phyloP scores from a whole-genome alignment of 2,329 filamentous ascomycete genomes.

The Ophiosphaerella narmari region DNA sequence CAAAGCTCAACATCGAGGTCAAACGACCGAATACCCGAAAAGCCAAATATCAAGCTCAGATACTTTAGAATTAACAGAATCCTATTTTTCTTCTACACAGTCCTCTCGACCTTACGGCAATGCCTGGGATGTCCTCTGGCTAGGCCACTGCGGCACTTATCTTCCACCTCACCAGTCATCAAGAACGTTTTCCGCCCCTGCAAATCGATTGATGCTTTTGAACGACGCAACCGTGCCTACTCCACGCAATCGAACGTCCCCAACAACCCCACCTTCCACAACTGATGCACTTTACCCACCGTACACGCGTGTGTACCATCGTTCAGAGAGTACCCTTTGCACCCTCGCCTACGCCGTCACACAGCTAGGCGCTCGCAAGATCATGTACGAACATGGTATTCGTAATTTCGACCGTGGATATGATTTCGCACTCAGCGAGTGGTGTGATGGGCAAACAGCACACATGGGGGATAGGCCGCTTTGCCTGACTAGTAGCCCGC shows the following conservation, averaged over 20 bases:
- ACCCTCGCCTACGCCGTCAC: constrained; percentile 34
- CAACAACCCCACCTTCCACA: constrained; percentile 17
- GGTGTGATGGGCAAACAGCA: constrained; percentile 20
- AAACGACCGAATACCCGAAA: constrained; percentile 3
- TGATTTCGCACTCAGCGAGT: constrained; percentile 28
- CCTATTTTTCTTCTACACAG: constrained; percentile 5
- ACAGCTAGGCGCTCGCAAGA: constrained; percentile 29
- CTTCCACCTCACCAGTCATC: constrained; percentile 21
- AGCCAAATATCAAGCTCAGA: neutral
- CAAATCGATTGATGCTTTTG: constrained; percentile 22
- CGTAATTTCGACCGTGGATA: constrained; percentile 30
- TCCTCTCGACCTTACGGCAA: constrained; percentile 31
- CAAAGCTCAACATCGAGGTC: constrained; percentile 1
- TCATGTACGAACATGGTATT: constrained; percentile 35
- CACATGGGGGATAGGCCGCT: constrained; percentile 29
- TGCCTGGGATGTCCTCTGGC: constrained; percentile 48
- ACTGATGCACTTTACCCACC: constrained; percentile 24
- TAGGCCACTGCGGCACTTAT: constrained; percentile 44
- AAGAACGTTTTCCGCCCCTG: neutral
- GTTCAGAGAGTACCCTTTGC: constrained; percentile 24
- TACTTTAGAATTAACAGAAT: constrained; percentile 14
- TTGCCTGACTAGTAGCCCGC: constrained; percentile 34
- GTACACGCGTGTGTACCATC: constrained; percentile 26
- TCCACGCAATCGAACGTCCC: neutral
- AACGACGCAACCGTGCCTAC: constrained; percentile 27